Conservation (phyloP, 768 basidiomycete genomes). For the Cystobasidium onofrii region DNA sequence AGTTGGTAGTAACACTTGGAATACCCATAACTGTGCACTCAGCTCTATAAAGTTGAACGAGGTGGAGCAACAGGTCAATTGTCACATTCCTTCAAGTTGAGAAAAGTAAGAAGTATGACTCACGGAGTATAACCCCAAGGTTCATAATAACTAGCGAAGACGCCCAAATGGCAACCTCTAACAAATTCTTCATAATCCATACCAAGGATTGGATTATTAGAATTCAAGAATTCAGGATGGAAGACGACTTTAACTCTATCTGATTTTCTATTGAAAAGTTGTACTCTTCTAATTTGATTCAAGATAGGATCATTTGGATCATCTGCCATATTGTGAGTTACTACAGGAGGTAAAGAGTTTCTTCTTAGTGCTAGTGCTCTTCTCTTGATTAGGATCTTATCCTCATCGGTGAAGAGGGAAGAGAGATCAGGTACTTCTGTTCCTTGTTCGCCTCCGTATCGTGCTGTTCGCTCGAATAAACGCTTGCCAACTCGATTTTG, state of each 20-base stretch:
- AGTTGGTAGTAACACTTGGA: conserved; percentile 90
- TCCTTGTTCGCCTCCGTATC: conserved; percentile 78
- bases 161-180: conserved; percentile 91
- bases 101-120: background rate
- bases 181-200: conserved; percentile 99
- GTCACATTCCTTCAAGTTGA: background rate
- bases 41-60: conserved; percentile 60
- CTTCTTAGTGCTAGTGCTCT: conserved; percentile 94
- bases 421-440: conserved; percentile 63
- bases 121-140: conserved; percentile 49
- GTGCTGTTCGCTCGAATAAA: conserved; percentile 86
- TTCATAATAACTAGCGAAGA: conserved; percentile 96
- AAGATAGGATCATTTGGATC: conserved; percentile 85
- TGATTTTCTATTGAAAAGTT: conserved; percentile 74
- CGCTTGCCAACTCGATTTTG: conserved; percentile 84
- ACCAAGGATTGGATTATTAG: conserved; percentile 93
- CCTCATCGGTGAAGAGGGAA: conserved; percentile 75
- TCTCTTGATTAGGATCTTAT: conserved; percentile 87
- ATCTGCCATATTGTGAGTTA: conserved; percentile 98
- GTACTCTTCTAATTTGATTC: conserved; percentile 86
- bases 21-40: conserved; percentile 99
- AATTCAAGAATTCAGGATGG: conserved; percentile 96
- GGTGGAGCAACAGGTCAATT: background rate
- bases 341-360: conserved; percentile 84
- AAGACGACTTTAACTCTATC: conserved; percentile 97